Conservation (phyloP, 352 stramenopile species). For the Phytophthora multivora region DNA sequence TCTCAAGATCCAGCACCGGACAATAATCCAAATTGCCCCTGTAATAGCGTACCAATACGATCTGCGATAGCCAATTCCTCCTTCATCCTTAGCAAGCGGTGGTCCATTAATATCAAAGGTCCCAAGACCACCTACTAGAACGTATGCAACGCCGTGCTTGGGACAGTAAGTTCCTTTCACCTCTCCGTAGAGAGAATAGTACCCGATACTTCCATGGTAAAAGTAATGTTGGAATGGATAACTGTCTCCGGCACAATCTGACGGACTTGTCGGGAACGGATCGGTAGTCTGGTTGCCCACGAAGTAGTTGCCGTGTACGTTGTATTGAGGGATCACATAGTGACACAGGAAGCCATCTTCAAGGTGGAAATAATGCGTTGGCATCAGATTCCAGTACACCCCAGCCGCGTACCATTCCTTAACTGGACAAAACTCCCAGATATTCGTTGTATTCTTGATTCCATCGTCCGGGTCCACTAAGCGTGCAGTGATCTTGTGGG, state of each 20-base stretch:
- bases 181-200: constrained; percentile 21
- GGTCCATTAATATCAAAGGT: constrained; percentile 24
- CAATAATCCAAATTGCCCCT: constrained; percentile 9
- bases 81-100: constrained; percentile 3
- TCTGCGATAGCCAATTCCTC: constrained; percentile 2
- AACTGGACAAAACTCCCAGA: constrained; percentile 11
- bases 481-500: constrained; percentile 14
- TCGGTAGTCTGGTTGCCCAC: constrained; percentile 5
- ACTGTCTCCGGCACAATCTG: constrained; percentile 6
- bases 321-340: constrained; percentile 30
- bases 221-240: constrained; percentile 19
- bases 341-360: constrained; percentile 14
- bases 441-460: constrained; percentile 1
- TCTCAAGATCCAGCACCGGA: constrained; percentile 8
- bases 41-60: constrained; percentile 23
- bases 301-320: constrained; percentile 20
- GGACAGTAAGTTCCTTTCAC: constrained; percentile 22
- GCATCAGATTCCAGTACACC: constrained; percentile 28
- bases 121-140: constrained; percentile 9
- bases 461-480: constrained; percentile 4
- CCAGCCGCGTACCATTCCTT: constrained; percentile 17
- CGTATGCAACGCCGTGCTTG: constrained; percentile 5
- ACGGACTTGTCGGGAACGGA: constrained; percentile 6
- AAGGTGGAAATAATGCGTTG: constrained; percentile 12
- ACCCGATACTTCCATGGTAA: constrained; percentile 22